Conservation (phyloP, 768 basidiomycete species). For the Lyophyllum decastes region DNA sequence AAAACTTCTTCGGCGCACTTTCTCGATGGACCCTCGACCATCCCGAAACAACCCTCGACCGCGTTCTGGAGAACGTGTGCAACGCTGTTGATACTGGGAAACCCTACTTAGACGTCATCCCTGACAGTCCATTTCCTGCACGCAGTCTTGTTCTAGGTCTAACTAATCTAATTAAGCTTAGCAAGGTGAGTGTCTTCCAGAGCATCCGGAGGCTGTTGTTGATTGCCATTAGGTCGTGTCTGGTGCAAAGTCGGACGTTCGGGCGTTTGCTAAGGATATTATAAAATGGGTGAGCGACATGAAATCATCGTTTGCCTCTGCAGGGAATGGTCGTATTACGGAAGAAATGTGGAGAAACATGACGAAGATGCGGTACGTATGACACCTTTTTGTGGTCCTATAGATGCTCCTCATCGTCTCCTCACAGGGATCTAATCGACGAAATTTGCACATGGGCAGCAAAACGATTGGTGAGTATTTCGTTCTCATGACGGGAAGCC, state of each 20-base stretch:
- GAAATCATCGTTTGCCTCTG: slow-evolving; percentile 5
- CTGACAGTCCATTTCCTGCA: slow-evolving; percentile 12
- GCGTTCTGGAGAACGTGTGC: slow-evolving; percentile 4
- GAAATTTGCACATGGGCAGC: slow-evolving; percentile 10
- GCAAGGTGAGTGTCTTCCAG: no score
- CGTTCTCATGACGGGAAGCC: neutral
- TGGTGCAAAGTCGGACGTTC: slow-evolving; percentile 4
- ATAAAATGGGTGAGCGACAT: slow-evolving; percentile 11
- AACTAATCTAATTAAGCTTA: no score
- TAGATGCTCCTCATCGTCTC: neutral
- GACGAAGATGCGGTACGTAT: slow-evolving; percentile 9
- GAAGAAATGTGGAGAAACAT: slow-evolving; percentile 13
- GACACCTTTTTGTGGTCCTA: neutral
- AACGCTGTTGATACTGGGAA: slow-evolving; percentile 5
- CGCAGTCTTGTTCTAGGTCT: no score
- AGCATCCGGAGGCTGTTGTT: no score
- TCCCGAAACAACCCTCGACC: slow-evolving; percentile 8
- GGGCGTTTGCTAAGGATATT: slow-evolving; percentile 11
- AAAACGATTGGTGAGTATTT: neutral
- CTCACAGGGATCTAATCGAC: neutral
- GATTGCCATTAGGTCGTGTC: slow-evolving; percentile 8
- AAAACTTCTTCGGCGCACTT: slow-evolving; percentile 5
- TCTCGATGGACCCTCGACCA: slow-evolving; percentile 9
- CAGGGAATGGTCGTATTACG: slow-evolving; percentile 7
- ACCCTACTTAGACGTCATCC: slow-evolving; percentile 5